phyloP scores from a whole-genome alignment of 139 green algal species.

The Deuterostichococcus epilithicus region DNA sequence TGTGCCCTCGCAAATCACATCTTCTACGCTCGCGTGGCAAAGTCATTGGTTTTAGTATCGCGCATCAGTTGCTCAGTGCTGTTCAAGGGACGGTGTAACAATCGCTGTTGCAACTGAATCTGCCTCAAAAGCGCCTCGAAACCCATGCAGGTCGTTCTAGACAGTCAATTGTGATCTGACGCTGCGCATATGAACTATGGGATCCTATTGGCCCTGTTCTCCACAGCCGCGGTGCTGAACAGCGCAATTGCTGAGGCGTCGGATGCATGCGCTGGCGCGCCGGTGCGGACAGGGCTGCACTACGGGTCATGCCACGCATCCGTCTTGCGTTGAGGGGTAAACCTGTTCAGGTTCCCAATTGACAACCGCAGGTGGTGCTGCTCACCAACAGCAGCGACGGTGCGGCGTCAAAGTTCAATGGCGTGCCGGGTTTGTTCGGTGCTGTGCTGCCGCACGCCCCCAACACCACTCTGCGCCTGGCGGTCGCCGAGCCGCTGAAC shows the following conservation, averaged over 20 bases:
- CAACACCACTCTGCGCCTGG: background rate
- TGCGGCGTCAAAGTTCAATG: background rate
- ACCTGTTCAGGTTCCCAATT: no score
- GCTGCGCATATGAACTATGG: background rate
- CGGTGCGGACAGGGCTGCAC: no score
- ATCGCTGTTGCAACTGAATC: no score
- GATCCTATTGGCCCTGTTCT: background rate
- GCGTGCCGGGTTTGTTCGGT: background rate
- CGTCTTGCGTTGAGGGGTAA: no score
- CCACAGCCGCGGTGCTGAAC: background rate
- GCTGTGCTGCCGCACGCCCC: background rate
- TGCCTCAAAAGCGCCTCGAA: no score
- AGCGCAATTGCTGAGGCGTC: background rate
- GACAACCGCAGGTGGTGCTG: background rate
- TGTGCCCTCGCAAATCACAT: no score
- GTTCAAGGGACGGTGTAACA: no score
- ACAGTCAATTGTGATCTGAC: no score
- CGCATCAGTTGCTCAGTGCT: no score
- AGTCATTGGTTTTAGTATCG: no score
- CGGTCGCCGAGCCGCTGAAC: background rate
- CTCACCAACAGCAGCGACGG: background rate
- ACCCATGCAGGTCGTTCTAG: background rate
- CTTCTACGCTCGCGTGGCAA: no score
- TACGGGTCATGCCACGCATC: no score
- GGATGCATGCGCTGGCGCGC: background rate